A percentile compares a stretch with the other conserved stretches of the same genome.
Conservation (phyloP, 192 early-diverging fungal species). For the Coemansia sp. region DNA sequence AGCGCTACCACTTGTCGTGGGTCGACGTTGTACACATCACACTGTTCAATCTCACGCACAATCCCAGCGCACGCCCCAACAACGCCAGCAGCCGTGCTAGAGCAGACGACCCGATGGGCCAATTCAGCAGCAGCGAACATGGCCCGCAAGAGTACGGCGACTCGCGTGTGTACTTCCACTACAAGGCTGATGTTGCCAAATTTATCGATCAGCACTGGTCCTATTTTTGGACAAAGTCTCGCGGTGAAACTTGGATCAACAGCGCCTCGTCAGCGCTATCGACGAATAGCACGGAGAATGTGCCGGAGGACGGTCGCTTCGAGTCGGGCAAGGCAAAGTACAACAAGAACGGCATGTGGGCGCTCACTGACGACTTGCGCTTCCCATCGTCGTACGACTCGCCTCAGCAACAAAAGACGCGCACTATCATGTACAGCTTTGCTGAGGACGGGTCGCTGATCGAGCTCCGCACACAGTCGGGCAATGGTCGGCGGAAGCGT, state of each 20-base stretch:
- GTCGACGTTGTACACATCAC: slow-evolving; percentile 71
- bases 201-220: slow-evolving; percentile 74
- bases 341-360: slow-evolving; percentile 61
- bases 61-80: slow-evolving; percentile 35
- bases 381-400: slow-evolving; percentile 60
- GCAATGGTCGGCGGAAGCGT: slow-evolving; percentile 49
- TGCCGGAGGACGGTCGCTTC: slow-evolving; percentile 59
- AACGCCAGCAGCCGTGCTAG: slow-evolving; percentile 25
- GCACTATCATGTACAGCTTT: slow-evolving; percentile 57
- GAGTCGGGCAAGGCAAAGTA: slow-evolving; percentile 63
- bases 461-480: slow-evolving; percentile 46
- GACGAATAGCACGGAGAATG: slow-evolving; percentile 61
- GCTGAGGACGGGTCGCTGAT: slow-evolving; percentile 56
- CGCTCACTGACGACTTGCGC: slow-evolving; percentile 55
- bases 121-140: slow-evolving; percentile 56
- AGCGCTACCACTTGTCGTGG: slow-evolving; percentile 64
- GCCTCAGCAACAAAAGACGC: slow-evolving; percentile 58
- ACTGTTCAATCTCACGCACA: slow-evolving; percentile 67
- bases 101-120: slow-evolving; percentile 33
- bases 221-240: slow-evolving; percentile 68
- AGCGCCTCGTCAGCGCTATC: slow-evolving; percentile 64
- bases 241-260: slow-evolving; percentile 68
- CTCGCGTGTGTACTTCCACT: slow-evolving; percentile 58
- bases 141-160: slow-evolving; percentile 60
- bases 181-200: slow-evolving; percentile 65